These are phyloP conservation scores for Penicillium vulpinum DNA, from an alignment of 2,329 filamentous ascomycete genomes.

Conservation along the genomic window DNA sequence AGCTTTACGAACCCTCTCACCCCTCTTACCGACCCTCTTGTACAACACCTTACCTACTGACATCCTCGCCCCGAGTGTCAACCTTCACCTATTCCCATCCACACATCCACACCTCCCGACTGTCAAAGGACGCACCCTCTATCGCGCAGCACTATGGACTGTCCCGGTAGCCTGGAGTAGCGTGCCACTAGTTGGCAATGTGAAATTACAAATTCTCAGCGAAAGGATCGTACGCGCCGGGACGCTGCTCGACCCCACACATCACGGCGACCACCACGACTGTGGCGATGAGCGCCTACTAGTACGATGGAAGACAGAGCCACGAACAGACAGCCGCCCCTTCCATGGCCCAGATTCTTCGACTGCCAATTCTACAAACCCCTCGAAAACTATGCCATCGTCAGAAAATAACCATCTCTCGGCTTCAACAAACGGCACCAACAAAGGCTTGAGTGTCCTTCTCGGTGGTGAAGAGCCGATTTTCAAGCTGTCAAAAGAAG, in stretches of 20 bases:
- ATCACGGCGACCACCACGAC: conserved; percentile 31
- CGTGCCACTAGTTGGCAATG: conserved; percentile 85
- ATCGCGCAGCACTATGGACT: conserved; percentile 92
- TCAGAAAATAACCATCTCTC: conserved; percentile 18
- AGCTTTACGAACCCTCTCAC: conserved; percentile 63
- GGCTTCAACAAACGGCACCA: conserved; percentile 34
- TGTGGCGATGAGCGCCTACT: conserved; percentile 72
- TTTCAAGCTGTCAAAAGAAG: conserved; percentile 57
- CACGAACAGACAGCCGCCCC: conserved; percentile 33
- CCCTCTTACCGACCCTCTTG: conserved; percentile 61
- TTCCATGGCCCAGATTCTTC: conserved; percentile 17
- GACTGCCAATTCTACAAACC: conserved; percentile 13
- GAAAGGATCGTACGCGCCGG: conserved; percentile 77
- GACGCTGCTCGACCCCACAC: conserved; percentile 38
- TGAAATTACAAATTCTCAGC: conserved; percentile 80
- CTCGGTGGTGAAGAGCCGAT: conserved; percentile 56
- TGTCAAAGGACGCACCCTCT: conserved; percentile 87
- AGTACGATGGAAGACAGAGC: conserved; percentile 79
- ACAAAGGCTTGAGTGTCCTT: conserved; percentile 46
- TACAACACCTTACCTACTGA: conserved; percentile 62
- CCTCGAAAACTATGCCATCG: conserved; percentile 2
- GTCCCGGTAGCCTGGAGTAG: conserved; percentile 94
- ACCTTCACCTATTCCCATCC: conserved; percentile 65
- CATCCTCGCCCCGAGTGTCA: conserved; percentile 63
- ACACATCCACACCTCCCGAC: conserved; percentile 69